Base-by-base conservation (phyloP, 768 basidiomycete genomes). In the Floccularia luteovirens region DNA sequence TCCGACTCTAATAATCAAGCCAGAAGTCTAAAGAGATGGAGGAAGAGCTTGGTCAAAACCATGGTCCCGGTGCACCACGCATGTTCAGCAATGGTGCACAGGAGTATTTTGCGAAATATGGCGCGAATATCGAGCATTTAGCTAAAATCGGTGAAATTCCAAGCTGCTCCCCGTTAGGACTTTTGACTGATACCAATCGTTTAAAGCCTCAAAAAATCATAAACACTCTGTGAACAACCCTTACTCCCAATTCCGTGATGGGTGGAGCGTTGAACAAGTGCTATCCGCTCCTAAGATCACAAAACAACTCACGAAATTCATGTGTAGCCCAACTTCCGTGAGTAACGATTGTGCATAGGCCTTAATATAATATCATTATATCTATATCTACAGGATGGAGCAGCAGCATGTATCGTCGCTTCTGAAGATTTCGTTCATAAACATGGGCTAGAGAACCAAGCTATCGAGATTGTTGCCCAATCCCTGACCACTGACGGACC, bases 261-360 rank as follows among this genome's bases (percentile, higher is more conserved):
- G 83, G 3, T 88, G 84, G 82, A 78, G 68, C 14, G 73, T 75
- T 14, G 78, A 88, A 48, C 72, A 90, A 49, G 70, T 90, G 20
- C 54, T 86, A 39, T 65, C 67, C 8, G 72, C 85, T 2, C 70
- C 74, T 4, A 80, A 79, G 60, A 77, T 90, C 54, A 82, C 70
- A 31, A 79, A 75, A 33, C 74, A 86, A 48, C 62, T 87, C 35
- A 88, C 88, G 2, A 84, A 84, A 58, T 81, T 75, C 56, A 90
- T 90, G 85, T 90, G 87, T 53, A 89, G 84, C 49, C 88, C 88
- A 0, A 91, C 88, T 23, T 89, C 77, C 24, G 84, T 75, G 44
- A 43, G 69, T 55, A n/a, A n/a, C n/a, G n/a, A n/a, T n/a, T 42
- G 25, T 14, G 16, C 4, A 14, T 19, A 3, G 7, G 20, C 22